phyloP scores from a whole-genome alignment of 441 rosid species.

The Gossypium trilobum region DNA sequence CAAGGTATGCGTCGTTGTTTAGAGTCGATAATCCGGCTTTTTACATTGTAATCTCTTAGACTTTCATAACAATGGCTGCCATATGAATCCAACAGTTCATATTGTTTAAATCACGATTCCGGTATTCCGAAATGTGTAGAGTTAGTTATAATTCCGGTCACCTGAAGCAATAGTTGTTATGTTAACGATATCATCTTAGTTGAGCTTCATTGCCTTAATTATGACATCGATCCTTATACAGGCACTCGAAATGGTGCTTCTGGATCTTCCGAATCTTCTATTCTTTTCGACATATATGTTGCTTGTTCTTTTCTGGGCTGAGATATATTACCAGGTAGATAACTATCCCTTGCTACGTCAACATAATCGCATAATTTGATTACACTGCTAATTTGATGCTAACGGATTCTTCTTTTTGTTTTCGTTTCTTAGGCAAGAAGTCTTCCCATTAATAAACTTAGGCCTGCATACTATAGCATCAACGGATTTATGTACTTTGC shows the following conservation, averaged over 20 bases:
- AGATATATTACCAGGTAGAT: slow-evolving; percentile 53
- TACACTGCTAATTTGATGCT: neutral
- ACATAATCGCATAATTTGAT: neutral
- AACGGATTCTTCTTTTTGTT: neutral
- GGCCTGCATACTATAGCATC: slow-evolving; percentile 36
- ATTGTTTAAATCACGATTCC: too few species aligned
- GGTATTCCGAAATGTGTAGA: too few species aligned
- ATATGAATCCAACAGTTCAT: neutral
- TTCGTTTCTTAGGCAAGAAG: slow-evolving; percentile 43
- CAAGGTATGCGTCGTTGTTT: slow-evolving; percentile 24
- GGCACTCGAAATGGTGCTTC: slow-evolving; percentile 39
- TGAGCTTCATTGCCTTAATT: slow-evolving; percentile 2
- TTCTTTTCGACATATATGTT: slow-evolving; percentile 52
- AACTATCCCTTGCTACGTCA: neutral
- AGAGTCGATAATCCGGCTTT: neutral
- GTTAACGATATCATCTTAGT: neutral
- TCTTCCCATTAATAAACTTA: slow-evolving; percentile 43
- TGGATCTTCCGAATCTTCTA: slow-evolving; percentile 47
- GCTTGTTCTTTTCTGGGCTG: slow-evolving; percentile 57
- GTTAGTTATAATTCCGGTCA: too few species aligned
- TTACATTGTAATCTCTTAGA: neutral
- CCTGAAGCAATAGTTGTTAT: neutral
- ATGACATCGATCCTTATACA: slow-evolving; percentile 15
- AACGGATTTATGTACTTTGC: slow-evolving; percentile 36
- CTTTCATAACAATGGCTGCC: neutral